Conservation (phyloP, 192 early-diverging fungal genomes). For the Coemansia pectinata region DNA sequence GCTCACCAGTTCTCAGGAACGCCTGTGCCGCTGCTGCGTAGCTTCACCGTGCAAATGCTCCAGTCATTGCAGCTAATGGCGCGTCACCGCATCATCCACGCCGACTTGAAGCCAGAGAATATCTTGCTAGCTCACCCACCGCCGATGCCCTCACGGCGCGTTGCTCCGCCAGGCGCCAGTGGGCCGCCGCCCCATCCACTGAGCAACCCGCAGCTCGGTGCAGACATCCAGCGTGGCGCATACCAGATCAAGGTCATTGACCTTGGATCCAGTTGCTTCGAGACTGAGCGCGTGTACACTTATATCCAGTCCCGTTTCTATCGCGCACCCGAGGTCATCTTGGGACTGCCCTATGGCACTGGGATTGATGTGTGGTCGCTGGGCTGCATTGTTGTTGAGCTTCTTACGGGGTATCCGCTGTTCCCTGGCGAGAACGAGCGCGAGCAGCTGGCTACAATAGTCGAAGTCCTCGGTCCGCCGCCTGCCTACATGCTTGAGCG, state of each 20-base stretch:
- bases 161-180: constrained; percentile 19
- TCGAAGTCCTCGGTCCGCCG: constrained; percentile 90
- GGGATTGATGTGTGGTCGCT: constrained; percentile 98
- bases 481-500: constrained; percentile 70
- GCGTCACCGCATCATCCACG: constrained; percentile 83
- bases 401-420: constrained; percentile 86
- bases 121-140: constrained; percentile 76
- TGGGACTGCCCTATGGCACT: constrained; percentile 84
- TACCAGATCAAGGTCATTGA: constrained; percentile 97
- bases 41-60: constrained; percentile 80
- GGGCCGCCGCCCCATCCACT: constrained; percentile 40
- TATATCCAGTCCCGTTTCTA: constrained; percentile 98
- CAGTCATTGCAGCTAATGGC: constrained; percentile 75
- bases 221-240: constrained; percentile 38
- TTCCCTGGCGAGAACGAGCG: constrained; percentile 98
- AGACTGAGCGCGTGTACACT: constrained; percentile 92
- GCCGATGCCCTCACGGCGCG: constrained; percentile 44
- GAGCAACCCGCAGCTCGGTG: constrained; percentile 36
- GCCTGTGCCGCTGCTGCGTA: constrained; percentile 37
- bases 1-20: constrained; percentile 87
- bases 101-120: constrained; percentile 98
- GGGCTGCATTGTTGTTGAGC: constrained; percentile 93
- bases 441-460: constrained; percentile 93
- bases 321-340: constrained; percentile 94
- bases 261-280: constrained; percentile 93